These are phyloP conservation scores for Wickerhamiella qilinensis DNA, from an alignment of 805 yeast genomes.

Conservation along the genomic window DNA sequence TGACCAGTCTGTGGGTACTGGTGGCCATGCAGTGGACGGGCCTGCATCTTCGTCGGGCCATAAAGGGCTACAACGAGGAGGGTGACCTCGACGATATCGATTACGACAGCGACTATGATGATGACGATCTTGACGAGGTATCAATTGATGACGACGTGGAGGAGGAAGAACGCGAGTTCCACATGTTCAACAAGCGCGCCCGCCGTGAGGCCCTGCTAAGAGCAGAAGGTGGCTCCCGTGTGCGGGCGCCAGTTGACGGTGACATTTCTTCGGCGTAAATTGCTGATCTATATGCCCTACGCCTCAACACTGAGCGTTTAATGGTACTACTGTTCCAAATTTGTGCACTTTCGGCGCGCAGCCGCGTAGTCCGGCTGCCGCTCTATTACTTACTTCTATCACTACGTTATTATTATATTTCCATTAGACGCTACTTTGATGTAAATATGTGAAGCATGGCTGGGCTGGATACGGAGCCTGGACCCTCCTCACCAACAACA, in stretches of 20 bases:
- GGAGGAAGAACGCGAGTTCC: slow-evolving; percentile 14
- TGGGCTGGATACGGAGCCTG: no score
- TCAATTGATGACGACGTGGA: slow-evolving; percentile 13
- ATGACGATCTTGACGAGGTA: slow-evolving; percentile 10
- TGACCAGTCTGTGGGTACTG: background rate
- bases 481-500: no score
- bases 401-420: no score
- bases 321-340: no score
- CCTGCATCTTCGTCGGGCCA: slow-evolving; percentile 12
- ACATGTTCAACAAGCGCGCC: slow-evolving; percentile 14
- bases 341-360: no score
- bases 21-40: background rate
- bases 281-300: no score
- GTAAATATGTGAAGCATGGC: no score
- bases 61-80: slow-evolving; percentile 11
- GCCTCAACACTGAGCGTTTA: no score
- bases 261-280: no score
- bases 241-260: background rate
- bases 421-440: no score
- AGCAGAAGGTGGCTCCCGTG: background rate
- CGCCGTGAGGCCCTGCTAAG: slow-evolving; percentile 10
- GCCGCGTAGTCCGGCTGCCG: no score
- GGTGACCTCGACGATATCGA: slow-evolving; percentile 1
- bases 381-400: no score
- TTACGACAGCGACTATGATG: slow-evolving; percentile 8